Evolutionary conservation across 1,284 basidiomycete genomes (phyloP), one percentile per base, ranked within the genome.

Genomic region (Schizopora paradoxa): DNA sequence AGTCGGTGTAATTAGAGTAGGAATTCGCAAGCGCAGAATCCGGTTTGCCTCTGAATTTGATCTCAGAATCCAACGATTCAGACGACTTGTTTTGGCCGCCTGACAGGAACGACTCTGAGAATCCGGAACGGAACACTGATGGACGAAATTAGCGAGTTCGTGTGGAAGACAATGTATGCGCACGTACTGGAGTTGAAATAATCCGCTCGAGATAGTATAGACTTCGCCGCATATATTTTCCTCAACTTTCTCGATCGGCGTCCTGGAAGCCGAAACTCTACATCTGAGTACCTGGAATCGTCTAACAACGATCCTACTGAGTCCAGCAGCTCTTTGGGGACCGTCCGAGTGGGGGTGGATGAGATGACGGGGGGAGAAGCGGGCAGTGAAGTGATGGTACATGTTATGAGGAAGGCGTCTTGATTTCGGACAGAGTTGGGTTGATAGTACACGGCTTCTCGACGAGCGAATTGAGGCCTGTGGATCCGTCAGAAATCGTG

Each of bases 251-350:
- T 63, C 14, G 63, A 51, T 29, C 61, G 62, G 34, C 67, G 50
- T n/a, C 58, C 64, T 0, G 84, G 82, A 16, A 91, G 64, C 18
- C 89, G 65, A 54, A 91, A 91, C 61, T 86, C 82, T 23, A 91
- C 76, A 58, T 91, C 88, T 4, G 85, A 89, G 58, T 91, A 91
- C 10, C 78, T 63, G 33, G 82, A 85, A 58, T 92, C 86, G 55
- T 92, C 84, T 5, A 92, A 69, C 28, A 92, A 66, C 16, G 72
- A 68, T 5, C 89, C 89, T 37, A 91, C 71, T 3, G 82, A 78
- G 49, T 81, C 79, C 14, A 88, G 58, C 6, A 85, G 70, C 41
- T 69, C 68, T 51, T 71, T 78, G 0, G 87, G 84, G 5, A 88
- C 79, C 5, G 65, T 60, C 45, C 77, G 74, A 6, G 67, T 66